A percentile compares a stretch with the other conserved stretches of the same genome.
These are phyloP conservation scores for Zanthoxylum bungeanum DNA, from an alignment of 345 rosid genomes.

Conservation along the genomic window DNA sequence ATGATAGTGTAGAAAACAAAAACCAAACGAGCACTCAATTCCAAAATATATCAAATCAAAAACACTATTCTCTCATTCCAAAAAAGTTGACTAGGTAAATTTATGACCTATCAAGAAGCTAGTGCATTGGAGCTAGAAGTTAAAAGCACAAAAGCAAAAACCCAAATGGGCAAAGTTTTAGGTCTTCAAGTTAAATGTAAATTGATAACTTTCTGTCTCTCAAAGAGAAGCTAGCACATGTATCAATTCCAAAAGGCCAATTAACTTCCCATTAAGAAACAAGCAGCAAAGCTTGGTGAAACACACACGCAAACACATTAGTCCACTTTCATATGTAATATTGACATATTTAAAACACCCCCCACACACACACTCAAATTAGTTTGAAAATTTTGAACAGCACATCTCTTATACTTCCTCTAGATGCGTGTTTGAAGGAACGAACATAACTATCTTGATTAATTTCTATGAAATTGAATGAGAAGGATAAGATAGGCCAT, in stretches of 20 bases:
- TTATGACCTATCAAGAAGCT: too few relatives aligned
- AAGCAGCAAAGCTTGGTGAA: neutral
- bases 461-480: neutral
- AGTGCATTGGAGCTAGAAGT: too few relatives aligned
- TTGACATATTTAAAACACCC: neutral
- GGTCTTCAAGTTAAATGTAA: too few relatives aligned
- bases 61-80: too few relatives aligned
- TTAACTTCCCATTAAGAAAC: neutral
- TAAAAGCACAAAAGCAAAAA: too few relatives aligned
- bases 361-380: neutral
- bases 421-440: constrained; percentile 21
- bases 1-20: too few relatives aligned
- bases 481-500: neutral
- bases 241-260: neutral
- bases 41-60: too few relatives aligned
- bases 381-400: constrained; percentile 11
- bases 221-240: neutral
- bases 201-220: neutral
- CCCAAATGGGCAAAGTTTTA: too few relatives aligned
- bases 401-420: neutral
- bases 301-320: neutral
- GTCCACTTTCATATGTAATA: neutral
- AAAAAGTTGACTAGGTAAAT: too few relatives aligned
- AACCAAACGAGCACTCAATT: too few relatives aligned
- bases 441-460: neutral